A percentile compares a stretch with the other conserved stretches of the same genome.
Evolutionary conservation across 106 monocot genomes (phyloP).

Genomic region (Posidonia australis): DNA sequence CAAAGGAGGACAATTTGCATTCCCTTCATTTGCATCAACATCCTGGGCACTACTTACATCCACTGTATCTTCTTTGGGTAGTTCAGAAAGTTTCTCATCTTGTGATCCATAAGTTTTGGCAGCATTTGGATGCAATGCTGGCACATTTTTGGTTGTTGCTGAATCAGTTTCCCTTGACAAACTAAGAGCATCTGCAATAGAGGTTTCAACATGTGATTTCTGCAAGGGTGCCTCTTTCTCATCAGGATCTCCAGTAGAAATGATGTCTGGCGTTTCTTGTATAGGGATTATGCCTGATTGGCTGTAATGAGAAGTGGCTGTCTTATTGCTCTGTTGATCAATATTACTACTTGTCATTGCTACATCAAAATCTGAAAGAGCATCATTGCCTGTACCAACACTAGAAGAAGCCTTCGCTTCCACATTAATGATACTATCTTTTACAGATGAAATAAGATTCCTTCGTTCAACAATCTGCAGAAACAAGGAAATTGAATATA

Average conservation of each 20-base stretch:
- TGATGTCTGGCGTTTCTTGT: neutral
- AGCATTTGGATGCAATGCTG: slow-evolving; percentile 10
- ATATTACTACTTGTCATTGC: neutral
- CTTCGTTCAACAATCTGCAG: slow-evolving; percentile 4
- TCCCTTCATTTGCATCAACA: slow-evolving; percentile 22
- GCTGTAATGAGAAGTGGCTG: too few relatives aligned
- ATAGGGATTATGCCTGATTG: neutral
- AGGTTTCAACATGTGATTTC: slow-evolving; percentile 2
- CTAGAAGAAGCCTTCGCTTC: neutral
- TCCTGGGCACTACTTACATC: slow-evolving; percentile 2
- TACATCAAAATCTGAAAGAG: neutral
- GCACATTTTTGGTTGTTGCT: slow-evolving; percentile 4
- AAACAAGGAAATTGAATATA: neutral
- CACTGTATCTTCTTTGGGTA: slow-evolving; percentile 5
- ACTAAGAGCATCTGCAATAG: slow-evolving; percentile 23
- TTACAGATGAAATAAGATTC: neutral
- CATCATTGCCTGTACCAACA: neutral
- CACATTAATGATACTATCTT: neutral
- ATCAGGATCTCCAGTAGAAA: neutral
- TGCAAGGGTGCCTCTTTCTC: neutral
- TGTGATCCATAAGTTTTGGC: slow-evolving; percentile 5
- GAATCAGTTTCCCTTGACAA: slow-evolving; percentile 20
- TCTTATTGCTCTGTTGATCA: neutral
- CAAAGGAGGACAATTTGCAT: slow-evolving; percentile 31
- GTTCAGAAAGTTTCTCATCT: slow-evolving; percentile 16